phyloP scores from a whole-genome alignment of 768 basidiomycete species.

The Mycena vulgaris region DNA sequence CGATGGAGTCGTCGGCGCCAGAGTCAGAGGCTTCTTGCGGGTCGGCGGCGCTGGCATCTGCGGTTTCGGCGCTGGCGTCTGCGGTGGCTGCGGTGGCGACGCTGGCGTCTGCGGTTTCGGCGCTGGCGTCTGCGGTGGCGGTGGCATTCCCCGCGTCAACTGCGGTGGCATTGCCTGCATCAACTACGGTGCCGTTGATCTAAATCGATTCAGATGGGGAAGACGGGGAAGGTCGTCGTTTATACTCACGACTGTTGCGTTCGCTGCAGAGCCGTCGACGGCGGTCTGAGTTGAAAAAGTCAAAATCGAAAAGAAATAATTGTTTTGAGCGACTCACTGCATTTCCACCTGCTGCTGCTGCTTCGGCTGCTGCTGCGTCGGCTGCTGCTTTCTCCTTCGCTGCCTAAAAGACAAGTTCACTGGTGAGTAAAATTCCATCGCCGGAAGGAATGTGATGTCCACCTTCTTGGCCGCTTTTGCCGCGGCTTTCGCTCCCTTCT shows the following conservation, averaged over 20 bases:
- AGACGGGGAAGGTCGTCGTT: too few species aligned
- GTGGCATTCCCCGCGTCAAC: not conserved
- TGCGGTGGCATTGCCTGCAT: not conserved
- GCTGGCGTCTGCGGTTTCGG: not conserved
- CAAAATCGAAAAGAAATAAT: too few species aligned
- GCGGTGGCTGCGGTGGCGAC: not conserved
- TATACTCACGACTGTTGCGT: too few species aligned
- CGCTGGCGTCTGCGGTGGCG: not conserved
- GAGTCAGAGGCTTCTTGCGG: not conserved
- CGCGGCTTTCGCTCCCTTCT: conserved; percentile 3
- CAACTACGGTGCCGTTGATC: not conserved
- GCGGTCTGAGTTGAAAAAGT: too few species aligned
- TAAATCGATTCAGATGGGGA: too few species aligned
- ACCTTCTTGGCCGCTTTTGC: too few species aligned
- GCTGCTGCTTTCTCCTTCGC: conserved; percentile 4
- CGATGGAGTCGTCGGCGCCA: not conserved
- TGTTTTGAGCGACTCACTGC: too few species aligned
- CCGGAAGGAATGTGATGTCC: too few species aligned
- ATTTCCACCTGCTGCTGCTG: not conserved
- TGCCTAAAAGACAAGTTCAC: too few species aligned
- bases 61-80: not conserved
- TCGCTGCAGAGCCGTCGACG: too few species aligned
- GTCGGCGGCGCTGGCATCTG: not conserved
- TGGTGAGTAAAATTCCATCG: too few species aligned
- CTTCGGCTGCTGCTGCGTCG: not conserved